phyloP scores from a whole-genome alignment of 169 alveolate species.

The Pseudocohnilembus persalinus region DNA sequence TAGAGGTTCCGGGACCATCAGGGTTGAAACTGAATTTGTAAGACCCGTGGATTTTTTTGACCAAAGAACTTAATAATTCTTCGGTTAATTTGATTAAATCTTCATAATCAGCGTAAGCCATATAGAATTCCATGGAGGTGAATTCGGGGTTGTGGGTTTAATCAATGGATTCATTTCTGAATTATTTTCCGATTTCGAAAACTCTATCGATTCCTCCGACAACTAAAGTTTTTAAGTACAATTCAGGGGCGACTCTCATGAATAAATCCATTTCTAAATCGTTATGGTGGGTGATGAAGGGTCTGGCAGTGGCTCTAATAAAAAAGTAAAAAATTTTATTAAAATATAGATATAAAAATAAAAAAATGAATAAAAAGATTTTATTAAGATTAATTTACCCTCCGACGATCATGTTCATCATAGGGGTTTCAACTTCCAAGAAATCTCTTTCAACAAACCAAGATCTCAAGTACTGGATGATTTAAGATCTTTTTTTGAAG shows the following conservation, averaged over 20 bases:
- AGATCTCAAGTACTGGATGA: constrained; percentile 80
- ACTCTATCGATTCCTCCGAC: constrained; percentile 98
- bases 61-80: constrained; percentile 91
- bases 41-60: constrained; percentile 88
- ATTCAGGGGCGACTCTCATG: constrained; percentile 99
- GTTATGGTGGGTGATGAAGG: constrained; percentile 98
- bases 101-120: constrained; percentile 97
- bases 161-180: constrained; percentile 94
- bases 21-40: constrained; percentile 95
- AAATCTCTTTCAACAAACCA: constrained; percentile 92
- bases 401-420: constrained; percentile 96
- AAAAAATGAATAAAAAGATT: not conserved
- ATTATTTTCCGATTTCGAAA: constrained; percentile 98
- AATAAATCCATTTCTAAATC: constrained; percentile 94
- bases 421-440: constrained; percentile 99
- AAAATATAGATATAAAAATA: not conserved
- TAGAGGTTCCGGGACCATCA: constrained; percentile 79
- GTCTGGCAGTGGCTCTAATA: constrained; percentile 95
- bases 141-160: constrained; percentile 85
- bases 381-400: constrained; percentile 61
- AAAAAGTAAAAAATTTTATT: not conserved
- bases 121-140: constrained; percentile 98
- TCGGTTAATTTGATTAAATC: constrained; percentile 97
- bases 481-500: constrained; percentile 82
- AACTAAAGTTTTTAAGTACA: constrained; percentile 95